Evolutionary conservation across 495 filamentous ascomycete genomes (phyloP).

Genomic region (Aspergillus ostianus): DNA sequence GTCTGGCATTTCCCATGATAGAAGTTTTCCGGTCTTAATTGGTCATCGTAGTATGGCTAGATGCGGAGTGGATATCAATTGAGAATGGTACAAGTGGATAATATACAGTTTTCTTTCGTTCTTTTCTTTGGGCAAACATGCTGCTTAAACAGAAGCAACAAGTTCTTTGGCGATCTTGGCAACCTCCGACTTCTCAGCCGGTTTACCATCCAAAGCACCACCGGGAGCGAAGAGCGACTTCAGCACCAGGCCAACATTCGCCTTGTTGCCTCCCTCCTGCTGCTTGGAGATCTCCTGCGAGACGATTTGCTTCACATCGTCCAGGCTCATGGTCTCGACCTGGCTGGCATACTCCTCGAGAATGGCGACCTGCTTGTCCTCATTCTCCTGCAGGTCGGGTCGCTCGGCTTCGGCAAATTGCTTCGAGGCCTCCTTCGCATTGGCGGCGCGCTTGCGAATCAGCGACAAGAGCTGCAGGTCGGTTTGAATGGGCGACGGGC

Average conservation of each 20-base stretch:
- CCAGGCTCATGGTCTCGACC: conserved; percentile 47
- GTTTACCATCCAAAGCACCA: conserved; percentile 51
- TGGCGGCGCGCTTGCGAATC: conserved; percentile 53
- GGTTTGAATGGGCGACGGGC: conserved; percentile 53
- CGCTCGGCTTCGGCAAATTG: conserved; percentile 53
- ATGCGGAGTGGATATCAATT: conserved; percentile 16
- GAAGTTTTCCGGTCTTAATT: neutral
- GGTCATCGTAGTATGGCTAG: neutral
- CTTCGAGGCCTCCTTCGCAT: conserved; percentile 46
- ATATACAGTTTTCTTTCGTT: conserved; percentile 21
- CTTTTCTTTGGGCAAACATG: neutral
- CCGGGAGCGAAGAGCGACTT: conserved; percentile 47
- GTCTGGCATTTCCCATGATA: neutral
- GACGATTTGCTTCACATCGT: conserved; percentile 50
- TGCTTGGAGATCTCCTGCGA: conserved; percentile 40
- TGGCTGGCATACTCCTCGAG: conserved; percentile 57
- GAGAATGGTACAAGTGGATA: conserved; percentile 20
- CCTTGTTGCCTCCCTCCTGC: conserved; percentile 41
- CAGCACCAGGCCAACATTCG: conserved; percentile 46
- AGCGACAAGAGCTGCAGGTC: conserved; percentile 59
- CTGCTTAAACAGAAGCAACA: conserved; percentile 21
- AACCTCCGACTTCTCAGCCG: conserved; percentile 50
- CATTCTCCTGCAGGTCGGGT: conserved; percentile 56
- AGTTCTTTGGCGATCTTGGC: conserved; percentile 46
- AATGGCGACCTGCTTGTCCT: conserved; percentile 53